phyloP scores from a whole-genome alignment of 2,329 filamentous ascomycete genomes.

The Lanzia echinophila region DNA sequence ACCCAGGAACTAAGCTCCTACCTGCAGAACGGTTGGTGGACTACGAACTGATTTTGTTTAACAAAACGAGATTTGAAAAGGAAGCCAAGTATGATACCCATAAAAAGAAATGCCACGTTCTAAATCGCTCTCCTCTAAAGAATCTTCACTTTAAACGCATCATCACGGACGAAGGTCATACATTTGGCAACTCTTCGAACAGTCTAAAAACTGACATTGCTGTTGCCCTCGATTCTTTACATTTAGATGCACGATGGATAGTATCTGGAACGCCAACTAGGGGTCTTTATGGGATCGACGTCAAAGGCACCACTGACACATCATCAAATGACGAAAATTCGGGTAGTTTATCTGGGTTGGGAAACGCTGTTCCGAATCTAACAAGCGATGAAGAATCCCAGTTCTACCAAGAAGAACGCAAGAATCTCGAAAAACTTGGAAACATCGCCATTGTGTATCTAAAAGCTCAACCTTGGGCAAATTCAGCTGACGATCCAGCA shows the following conservation, averaged over 20 bases:
- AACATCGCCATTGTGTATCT: constrained; percentile 64
- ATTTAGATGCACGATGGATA: constrained; percentile 73
- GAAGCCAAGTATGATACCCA: constrained; percentile 41
- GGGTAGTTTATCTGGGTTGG: too few species aligned
- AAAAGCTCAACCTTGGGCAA: constrained; percentile 72
- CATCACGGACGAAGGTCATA: constrained; percentile 89
- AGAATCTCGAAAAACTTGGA: constrained; percentile 61
- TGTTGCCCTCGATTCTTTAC: constrained; percentile 45
- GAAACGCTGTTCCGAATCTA: too few species aligned
- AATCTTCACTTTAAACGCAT: constrained; percentile 77
- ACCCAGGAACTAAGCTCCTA: constrained; percentile 49
- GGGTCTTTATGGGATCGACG: constrained; percentile 69
- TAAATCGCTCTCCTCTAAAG: constrained; percentile 51
- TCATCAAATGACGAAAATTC: too few species aligned
- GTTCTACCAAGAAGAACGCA: constrained; percentile 43
- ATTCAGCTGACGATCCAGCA: constrained; percentile 45
- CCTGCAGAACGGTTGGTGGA: constrained; percentile 48
- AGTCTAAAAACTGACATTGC: constrained; percentile 50
- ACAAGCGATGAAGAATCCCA: background rate
- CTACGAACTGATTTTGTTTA: constrained; percentile 75
- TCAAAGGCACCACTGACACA: constrained; percentile 8
- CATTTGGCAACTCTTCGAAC: constrained; percentile 59
- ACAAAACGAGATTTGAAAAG: constrained; percentile 64
- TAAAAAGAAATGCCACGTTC: constrained; percentile 39
- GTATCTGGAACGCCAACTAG: constrained; percentile 86